phyloP scores from a whole-genome alignment of 305 asterid genomes.

The Solanum chacoense region DNA sequence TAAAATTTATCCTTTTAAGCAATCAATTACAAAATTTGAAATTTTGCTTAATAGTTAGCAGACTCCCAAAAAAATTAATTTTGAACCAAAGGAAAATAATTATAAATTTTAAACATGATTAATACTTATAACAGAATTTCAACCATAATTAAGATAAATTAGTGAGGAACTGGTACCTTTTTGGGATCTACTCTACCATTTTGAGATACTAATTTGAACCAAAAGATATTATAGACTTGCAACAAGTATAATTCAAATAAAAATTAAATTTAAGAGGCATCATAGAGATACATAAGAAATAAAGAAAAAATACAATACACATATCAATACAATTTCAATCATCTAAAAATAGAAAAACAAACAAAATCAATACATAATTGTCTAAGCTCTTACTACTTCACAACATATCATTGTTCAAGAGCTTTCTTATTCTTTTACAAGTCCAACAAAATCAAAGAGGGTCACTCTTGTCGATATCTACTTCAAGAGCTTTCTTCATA shows the following conservation, averaged over 20 bases:
- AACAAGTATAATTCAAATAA: neutral
- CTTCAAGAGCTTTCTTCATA: no score
- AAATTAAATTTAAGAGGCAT: no score
- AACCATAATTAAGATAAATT: neutral
- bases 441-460: neutral
- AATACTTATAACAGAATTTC: neutral
- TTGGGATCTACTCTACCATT: neutral
- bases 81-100: neutral
- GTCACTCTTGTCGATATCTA: no score
- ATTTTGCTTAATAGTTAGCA: no score
- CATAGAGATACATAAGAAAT: neutral
- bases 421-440: neutral
- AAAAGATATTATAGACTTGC: neutral
- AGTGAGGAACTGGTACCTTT: neutral
- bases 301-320: neutral
- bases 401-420: neutral
- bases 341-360: no score
- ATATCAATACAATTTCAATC: neutral
- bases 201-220: neutral
- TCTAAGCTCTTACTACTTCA: neutral
- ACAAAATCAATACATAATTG: no score
- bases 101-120: neutral
- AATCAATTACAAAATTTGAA: neutral
- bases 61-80: no score
- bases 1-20: no score